These are phyloP conservation scores for Brassica rapa DNA, from an alignment of 345 rosid genomes.

Conservation along the genomic window DNA sequence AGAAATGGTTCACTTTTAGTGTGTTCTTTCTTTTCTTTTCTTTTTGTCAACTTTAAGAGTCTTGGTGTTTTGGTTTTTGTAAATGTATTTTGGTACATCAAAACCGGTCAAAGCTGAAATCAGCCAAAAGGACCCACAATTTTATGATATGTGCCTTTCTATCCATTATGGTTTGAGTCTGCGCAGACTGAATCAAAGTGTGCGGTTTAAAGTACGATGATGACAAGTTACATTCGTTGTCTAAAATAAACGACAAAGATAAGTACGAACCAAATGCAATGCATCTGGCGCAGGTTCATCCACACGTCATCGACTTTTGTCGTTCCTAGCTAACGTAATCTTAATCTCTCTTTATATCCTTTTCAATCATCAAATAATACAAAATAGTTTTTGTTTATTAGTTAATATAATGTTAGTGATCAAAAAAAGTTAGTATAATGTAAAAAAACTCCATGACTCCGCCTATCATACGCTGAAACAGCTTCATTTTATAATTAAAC, in stretches of 20 bases:
- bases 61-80: not conserved
- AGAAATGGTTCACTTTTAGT: constrained; percentile 26
- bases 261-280: constrained; percentile 24
- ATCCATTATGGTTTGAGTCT: constrained; percentile 16
- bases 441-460: constrained; percentile 13
- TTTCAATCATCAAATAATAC: not conserved
- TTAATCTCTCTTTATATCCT: constrained; percentile 18
- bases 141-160: not conserved
- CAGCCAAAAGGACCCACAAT: not conserved
- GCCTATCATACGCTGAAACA: constrained; percentile 13
- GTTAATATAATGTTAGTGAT: not conserved
- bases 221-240: constrained; percentile 38
- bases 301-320: constrained; percentile 36
- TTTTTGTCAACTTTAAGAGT: too few species aligned
- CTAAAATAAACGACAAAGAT: constrained; percentile 30
- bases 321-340: constrained; percentile 28
- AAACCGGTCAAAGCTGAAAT: constrained; percentile 18
- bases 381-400: constrained; percentile 9
- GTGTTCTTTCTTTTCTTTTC: not conserved
- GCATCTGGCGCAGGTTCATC: constrained; percentile 33
- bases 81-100: constrained; percentile 11
- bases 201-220: constrained; percentile 27
- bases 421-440: not conserved
- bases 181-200: constrained; percentile 36
- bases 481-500: constrained; percentile 21